Percentiles rank a stretch among this genome's conserved stretches.
Conservation (phyloP, 768 basidiomycete species). For the Tephrocybe sp. region DNA sequence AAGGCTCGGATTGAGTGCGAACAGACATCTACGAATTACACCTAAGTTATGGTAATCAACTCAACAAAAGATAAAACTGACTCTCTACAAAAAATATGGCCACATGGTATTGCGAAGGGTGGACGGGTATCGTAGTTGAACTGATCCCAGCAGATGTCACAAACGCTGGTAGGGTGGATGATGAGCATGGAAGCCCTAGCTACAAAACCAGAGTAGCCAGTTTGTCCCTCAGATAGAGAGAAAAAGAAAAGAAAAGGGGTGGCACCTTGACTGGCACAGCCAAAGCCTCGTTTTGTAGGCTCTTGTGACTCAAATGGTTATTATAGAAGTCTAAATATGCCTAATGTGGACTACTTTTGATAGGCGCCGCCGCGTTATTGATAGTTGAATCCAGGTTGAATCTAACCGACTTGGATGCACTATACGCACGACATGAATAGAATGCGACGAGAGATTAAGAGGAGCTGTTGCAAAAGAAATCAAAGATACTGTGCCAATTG, state of each 20-base stretch:
- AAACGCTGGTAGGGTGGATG: constrained; percentile 68
- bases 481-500: no score
- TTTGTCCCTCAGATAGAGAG: not conserved
- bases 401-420: no score
- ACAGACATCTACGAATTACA: constrained; percentile 15
- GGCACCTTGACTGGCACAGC: not conserved
- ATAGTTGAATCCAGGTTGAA: no score
- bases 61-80: constrained; percentile 34
- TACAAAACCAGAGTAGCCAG: not conserved
- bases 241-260: not conserved
- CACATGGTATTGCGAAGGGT: constrained; percentile 75
- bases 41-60: not conserved
- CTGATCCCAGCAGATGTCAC: constrained; percentile 74
- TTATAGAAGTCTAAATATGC: no score
- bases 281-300: not conserved
- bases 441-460: not conserved
- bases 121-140: constrained; percentile 57
- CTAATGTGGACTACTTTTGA: constrained; percentile 4
- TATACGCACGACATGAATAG: no score
- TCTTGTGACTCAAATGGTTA: not conserved
- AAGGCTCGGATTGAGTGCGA: constrained; percentile 12
- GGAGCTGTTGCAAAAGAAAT: no score
- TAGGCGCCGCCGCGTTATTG: no score
- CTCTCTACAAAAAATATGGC: constrained; percentile 74
- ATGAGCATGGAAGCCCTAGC: constrained; percentile 36